phyloP scores from a whole-genome alignment of 2,329 filamentous ascomycete genomes.

The Penicillium sp. region DNA sequence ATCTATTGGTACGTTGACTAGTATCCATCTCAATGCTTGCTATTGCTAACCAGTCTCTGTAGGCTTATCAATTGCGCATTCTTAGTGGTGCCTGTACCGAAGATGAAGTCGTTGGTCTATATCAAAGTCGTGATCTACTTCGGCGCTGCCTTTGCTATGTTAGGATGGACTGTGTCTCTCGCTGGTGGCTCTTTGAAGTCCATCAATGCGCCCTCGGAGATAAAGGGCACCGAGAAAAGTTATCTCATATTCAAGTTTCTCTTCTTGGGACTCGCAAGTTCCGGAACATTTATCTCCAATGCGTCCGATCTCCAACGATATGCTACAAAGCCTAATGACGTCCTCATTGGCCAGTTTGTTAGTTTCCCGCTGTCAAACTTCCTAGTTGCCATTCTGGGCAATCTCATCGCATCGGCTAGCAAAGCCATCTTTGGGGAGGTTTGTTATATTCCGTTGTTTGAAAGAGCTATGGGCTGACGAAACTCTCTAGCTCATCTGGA shows the following conservation, averaged over 20 bases:
- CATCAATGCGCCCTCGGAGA: conserved; percentile 28
- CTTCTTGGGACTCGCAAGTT: conserved; percentile 29
- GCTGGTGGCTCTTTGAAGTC: conserved; percentile 30
- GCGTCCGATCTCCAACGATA: conserved; percentile 48
- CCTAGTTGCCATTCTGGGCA: conserved; percentile 41
- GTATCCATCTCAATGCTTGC: background rate
- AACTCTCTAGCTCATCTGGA: conserved; percentile 32
- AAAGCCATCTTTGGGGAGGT: conserved; percentile 32
- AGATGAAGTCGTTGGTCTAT: conserved; percentile 37
- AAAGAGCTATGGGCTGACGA: background rate
- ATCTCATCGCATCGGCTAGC: conserved; percentile 36
- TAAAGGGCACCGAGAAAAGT: conserved; percentile 32
- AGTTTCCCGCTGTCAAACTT: conserved; percentile 44
- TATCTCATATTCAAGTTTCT: conserved; percentile 42
- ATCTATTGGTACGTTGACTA: conserved; percentile 36
- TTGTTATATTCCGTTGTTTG: background rate
- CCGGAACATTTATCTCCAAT: conserved; percentile 32
- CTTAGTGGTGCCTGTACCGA: conserved; percentile 39
- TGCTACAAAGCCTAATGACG: conserved; percentile 40
- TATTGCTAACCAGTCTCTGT: background rate
- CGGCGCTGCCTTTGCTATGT: conserved; percentile 40
- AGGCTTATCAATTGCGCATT: conserved; percentile 41
- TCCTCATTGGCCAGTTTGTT: conserved; percentile 42
- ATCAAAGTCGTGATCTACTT: conserved; percentile 40
- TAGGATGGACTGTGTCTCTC: conserved; percentile 37